Percentiles rank a stretch among this genome's conserved stretches.
phyloP scores from a whole-genome alignment of 2,329 filamentous ascomycete genomes.

The Alternaria solani region DNA sequence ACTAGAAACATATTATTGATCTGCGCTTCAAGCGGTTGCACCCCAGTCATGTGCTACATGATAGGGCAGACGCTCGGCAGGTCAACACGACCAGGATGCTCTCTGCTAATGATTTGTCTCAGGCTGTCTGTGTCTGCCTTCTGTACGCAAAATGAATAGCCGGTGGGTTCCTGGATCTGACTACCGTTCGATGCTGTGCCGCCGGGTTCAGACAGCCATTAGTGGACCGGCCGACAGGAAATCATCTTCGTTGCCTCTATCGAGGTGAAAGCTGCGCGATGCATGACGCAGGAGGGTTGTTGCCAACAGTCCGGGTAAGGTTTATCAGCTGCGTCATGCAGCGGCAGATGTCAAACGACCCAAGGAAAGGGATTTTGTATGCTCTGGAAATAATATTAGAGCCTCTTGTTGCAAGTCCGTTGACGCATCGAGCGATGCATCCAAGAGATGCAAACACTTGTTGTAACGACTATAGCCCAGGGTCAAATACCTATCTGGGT shows the following conservation, averaged over 20 bases:
- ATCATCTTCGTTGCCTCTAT: background rate
- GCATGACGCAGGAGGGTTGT: background rate
- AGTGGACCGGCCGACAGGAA: conserved; percentile 12
- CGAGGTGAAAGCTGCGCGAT: background rate
- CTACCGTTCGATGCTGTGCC: conserved; percentile 3
- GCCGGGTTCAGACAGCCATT: background rate
- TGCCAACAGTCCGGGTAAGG: background rate
- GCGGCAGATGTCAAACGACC: background rate
- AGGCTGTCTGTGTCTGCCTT: background rate
- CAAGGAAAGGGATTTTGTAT: background rate
- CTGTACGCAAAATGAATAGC: conserved; percentile 14
- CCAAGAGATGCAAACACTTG: background rate
- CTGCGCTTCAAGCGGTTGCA: conserved; percentile 25
- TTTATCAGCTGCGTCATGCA: background rate
- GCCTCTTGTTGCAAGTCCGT: background rate
- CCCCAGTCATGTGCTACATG: conserved; percentile 26
- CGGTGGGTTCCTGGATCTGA: conserved; percentile 25
- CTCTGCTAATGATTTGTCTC: background rate
- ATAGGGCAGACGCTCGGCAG: background rate
- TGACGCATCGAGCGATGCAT: background rate
- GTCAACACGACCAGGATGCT: background rate
- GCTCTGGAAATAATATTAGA: background rate
- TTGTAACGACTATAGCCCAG: background rate
- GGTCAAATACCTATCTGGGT: no score
- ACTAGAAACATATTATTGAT: conserved; percentile 4